Evolutionary conservation across 768 basidiomycete genomes (phyloP).

Genomic region (Termitomyces sp.): DNA sequence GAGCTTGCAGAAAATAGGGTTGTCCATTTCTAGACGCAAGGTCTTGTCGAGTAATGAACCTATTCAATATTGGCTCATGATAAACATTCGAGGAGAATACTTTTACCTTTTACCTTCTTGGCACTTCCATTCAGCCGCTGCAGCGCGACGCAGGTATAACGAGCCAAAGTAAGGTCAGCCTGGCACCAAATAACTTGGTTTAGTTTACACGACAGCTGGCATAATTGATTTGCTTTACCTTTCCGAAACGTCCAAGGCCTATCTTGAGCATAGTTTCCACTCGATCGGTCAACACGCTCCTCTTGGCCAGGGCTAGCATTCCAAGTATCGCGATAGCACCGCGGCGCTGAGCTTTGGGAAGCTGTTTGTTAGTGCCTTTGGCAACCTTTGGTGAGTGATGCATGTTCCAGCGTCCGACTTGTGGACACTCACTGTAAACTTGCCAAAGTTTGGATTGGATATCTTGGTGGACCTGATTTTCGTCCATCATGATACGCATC

Average conservation of each 20-base stretch:
- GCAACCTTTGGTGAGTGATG: neutral
- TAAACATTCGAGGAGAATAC: neutral
- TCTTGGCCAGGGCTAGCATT: conserved; percentile 89
- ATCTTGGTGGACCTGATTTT: conserved; percentile 75
- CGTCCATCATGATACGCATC: conserved; percentile 94
- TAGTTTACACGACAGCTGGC: neutral
- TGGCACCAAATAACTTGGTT: conserved; percentile 21
- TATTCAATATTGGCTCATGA: conserved; percentile 19
- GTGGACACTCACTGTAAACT: conserved; percentile 71
- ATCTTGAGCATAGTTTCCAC: conserved; percentile 83
- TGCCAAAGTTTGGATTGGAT: conserved; percentile 93
- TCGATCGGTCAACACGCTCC: conserved; percentile 67
- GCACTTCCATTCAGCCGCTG: conserved; percentile 90
- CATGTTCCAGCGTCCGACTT: neutral
- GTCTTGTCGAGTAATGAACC: conserved; percentile 87
- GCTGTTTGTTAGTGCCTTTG: conserved; percentile 64
- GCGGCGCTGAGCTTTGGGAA: conserved; percentile 83
- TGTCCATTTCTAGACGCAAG: conserved; percentile 82
- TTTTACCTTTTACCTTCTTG: conserved; percentile 91
- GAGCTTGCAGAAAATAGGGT: conserved; percentile 78
- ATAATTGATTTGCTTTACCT: conserved; percentile 39
- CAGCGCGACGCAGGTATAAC: conserved; percentile 91
- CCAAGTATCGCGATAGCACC: conserved; percentile 96
- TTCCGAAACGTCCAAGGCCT: conserved; percentile 80
- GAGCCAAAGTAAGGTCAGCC: conserved; percentile 85